Percentiles rank a stretch among this genome's conserved stretches.
Evolutionary conservation across 768 basidiomycete species (phyloP).

Genomic region (Russula emetica): DNA sequence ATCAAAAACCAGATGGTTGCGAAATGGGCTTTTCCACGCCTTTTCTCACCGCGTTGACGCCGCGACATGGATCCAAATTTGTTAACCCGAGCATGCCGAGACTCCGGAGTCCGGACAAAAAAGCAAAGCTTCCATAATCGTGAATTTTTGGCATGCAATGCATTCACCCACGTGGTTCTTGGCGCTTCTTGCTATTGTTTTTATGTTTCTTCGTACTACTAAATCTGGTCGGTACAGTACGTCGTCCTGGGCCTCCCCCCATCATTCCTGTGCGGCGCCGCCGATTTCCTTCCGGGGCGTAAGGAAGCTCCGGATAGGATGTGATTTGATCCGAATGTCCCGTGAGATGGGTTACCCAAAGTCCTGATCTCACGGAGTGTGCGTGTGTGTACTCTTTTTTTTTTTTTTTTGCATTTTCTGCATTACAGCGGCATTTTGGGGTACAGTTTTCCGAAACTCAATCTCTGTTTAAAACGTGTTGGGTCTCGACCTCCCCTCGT

Average conservation of each 20-base stretch:
- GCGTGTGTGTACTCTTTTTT: not conserved
- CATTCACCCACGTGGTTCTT: conserved; percentile 1
- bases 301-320: not conserved
- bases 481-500: conserved; percentile 7
- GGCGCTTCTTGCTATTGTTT: conserved; percentile 10
- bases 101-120: no score
- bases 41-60: conserved; percentile 9
- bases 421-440: no score
- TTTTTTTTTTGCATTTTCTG: not conserved
- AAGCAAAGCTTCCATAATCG: conserved; percentile 10
- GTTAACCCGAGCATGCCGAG: conserved; percentile 7
- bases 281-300: conserved; percentile 9
- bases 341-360: conserved; percentile 1
- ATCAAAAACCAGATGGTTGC: not conserved
- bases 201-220: conserved; percentile 3
- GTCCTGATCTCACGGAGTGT: conserved; percentile 1
- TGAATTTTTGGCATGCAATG: not conserved
- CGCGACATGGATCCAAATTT: conserved; percentile 18
- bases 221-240: conserved; percentile 15
- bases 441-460: conserved; percentile 13
- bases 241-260: not conserved
- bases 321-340: conserved; percentile 1
- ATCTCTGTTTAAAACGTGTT: conserved; percentile 13
- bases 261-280: not conserved
- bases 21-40: conserved; percentile 9